These are phyloP conservation scores for Arthrobotrys sphaeroides DNA, from an alignment of 2,329 filamentous ascomycete genomes.

Conservation along the genomic window DNA sequence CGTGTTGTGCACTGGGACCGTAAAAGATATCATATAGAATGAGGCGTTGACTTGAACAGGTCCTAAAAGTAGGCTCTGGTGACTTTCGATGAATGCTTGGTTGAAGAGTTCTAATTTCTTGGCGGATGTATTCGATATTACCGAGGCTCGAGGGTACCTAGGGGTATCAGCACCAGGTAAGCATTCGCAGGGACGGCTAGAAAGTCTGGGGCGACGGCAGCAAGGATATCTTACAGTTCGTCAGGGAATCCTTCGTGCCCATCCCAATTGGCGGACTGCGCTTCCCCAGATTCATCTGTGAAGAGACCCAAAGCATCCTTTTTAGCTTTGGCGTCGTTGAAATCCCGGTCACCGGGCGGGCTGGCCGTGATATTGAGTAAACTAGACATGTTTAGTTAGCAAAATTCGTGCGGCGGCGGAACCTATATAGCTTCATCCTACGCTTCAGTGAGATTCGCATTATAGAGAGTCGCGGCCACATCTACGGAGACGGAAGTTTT, in stretches of 20 bases:
- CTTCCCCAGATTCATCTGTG: conserved; percentile 25
- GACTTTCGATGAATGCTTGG: conserved; percentile 59
- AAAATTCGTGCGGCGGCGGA: neutral
- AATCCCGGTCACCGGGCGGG: conserved; percentile 24
- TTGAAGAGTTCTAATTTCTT: conserved; percentile 54
- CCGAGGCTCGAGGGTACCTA: conserved; percentile 40
- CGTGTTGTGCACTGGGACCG: conserved; percentile 77
- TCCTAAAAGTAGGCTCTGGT: conserved; percentile 76
- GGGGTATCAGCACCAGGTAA: neutral
- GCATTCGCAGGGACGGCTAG: neutral
- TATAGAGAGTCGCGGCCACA: conserved; percentile 51
- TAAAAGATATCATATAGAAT: conserved; percentile 81
- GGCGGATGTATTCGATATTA: conserved; percentile 26
- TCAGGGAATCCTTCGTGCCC: conserved; percentile 43
- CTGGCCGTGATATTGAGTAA: conserved; percentile 44
- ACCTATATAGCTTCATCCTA: neutral
- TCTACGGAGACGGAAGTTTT: conserved; percentile 3
- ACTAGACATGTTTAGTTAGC: conserved; percentile 5
- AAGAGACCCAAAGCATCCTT: conserved; percentile 27
- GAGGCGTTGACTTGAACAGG: conserved; percentile 77
- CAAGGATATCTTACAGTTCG: conserved; percentile 8
- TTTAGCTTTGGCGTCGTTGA: conserved; percentile 18
- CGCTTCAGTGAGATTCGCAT: conserved; percentile 45
- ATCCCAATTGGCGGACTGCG: conserved; percentile 50
- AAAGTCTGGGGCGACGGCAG: neutral